Percentiles rank a stretch among this genome's conserved stretches.
Evolutionary conservation across 805 yeast genomes (phyloP).

Genomic region (Pichia heedii): DNA sequence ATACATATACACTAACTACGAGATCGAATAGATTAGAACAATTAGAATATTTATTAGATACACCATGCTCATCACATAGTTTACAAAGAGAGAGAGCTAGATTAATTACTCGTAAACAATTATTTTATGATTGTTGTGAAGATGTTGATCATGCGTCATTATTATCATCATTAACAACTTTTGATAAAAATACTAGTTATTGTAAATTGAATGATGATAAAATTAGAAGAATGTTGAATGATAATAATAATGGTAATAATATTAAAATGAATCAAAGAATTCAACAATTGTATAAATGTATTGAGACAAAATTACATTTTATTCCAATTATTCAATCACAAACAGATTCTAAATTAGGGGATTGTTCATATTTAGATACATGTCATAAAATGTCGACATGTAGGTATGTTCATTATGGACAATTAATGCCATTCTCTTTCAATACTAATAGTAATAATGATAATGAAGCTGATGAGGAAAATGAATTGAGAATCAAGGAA

Average conservation of each 20-base stretch:
- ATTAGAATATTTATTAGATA: constrained; percentile 17
- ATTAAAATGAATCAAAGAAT: constrained; percentile 7
- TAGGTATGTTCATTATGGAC: constrained; percentile 70
- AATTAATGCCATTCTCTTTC: constrained; percentile 33
- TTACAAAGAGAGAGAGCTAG: constrained; percentile 34
- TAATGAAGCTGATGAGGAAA: constrained; percentile 1
- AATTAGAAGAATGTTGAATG: constrained; percentile 11
- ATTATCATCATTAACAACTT: constrained; percentile 15
- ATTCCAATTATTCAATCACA: constrained; percentile 46
- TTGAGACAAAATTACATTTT: constrained; percentile 37
- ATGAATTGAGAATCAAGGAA: constrained; percentile 11
- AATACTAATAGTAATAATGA: neutral
- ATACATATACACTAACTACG: constrained; percentile 24
- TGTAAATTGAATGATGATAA: constrained; percentile 23
- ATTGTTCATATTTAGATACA: constrained; percentile 89
- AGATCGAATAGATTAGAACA: constrained; percentile 19
- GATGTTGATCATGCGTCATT: constrained; percentile 28
- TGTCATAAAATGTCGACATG: constrained; percentile 81
- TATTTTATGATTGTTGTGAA: constrained; percentile 45
- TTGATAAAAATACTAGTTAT: constrained; percentile 20
- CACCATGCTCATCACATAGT: constrained; percentile 29
- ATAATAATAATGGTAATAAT: constrained; percentile 1
- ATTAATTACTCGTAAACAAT: constrained; percentile 30
- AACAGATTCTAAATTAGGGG: constrained; percentile 71
- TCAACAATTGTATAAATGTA: constrained; percentile 22